Conservation (phyloP, 2,329 filamentous ascomycete species). For the Didymella keratinophila region DNA sequence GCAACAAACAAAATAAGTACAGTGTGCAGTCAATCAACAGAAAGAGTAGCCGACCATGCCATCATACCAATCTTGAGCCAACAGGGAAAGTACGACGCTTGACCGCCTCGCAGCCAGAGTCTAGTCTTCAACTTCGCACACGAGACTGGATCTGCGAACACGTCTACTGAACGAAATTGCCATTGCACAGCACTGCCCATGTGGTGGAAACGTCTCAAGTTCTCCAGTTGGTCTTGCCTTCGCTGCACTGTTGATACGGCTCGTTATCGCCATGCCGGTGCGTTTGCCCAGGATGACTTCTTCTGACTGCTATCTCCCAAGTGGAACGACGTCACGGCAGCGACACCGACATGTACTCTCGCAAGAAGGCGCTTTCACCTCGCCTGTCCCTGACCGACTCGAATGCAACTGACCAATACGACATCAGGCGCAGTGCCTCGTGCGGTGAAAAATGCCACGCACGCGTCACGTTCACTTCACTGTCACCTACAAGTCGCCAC, state of each 20-base stretch:
- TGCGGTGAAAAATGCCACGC: slow-evolving; percentile 6
- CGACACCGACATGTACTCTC: not conserved
- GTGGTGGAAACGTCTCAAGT: no score
- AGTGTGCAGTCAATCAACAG: not conserved
- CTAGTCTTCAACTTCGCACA: not conserved
- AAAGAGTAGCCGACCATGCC: not conserved
- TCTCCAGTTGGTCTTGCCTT: not conserved
- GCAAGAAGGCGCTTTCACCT: slow-evolving; percentile 1
- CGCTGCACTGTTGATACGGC: not conserved
- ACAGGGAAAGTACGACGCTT: not conserved
- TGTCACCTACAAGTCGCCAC: not conserved
- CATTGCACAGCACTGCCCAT: not conserved
- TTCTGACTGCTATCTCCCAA: not conserved
- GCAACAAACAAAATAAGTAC: not conserved
- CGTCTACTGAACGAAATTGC: not conserved
- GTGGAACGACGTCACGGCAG: slow-evolving; percentile 6
- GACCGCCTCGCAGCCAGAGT: not conserved
- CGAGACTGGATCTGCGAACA: not conserved
- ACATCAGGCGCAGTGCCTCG: not conserved
- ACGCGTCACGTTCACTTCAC: slow-evolving; percentile 8
- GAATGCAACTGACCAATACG: not conserved
- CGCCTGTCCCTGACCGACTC: not conserved
- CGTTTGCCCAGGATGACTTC: not conserved
- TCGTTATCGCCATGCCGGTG: not conserved
- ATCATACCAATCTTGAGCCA: not conserved